Evolutionary conservation across 345 rosid species (phyloP).

Genomic region (Ceriops zippeliana): DNA sequence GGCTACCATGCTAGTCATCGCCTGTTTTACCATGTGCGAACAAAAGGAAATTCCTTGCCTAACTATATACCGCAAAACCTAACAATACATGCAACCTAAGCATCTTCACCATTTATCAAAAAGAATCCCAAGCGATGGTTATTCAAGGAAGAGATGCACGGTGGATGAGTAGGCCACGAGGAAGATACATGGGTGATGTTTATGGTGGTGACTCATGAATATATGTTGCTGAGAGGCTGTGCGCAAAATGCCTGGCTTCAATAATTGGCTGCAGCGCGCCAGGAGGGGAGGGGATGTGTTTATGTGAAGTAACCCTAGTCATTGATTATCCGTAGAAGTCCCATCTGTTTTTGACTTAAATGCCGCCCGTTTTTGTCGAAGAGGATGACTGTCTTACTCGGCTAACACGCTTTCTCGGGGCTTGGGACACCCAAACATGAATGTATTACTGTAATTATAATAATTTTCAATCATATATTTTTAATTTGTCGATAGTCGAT

Average conservation of each 20-base stretch:
- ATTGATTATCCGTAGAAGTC: conserved; percentile 47
- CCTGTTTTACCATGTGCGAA: no score
- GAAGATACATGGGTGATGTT: not conserved
- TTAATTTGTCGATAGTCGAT: not conserved
- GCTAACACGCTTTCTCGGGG: conserved; percentile 35
- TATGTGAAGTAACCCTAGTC: conserved; percentile 3
- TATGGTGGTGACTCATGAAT: not conserved
- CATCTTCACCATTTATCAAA: not conserved
- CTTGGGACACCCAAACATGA: conserved; percentile 8
- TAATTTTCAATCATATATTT: not conserved
- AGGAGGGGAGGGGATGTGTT: not conserved
- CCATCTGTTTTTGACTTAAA: conserved; percentile 38
- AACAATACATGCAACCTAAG: no score
- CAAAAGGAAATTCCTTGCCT: no score
- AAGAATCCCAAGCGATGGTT: not conserved
- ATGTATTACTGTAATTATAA: not conserved
- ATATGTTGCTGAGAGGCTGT: not conserved
- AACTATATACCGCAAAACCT: no score
- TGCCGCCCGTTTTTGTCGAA: conserved; percentile 45
- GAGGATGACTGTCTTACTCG: conserved; percentile 51
- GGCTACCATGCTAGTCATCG: no score
- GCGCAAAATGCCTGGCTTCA: not conserved
- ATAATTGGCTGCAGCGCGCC: not conserved
- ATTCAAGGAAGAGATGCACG: not conserved
- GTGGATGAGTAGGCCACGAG: not conserved